A percentile compares a stretch with the other conserved stretches of the same genome.
These are phyloP conservation scores for Tremella fuciformis DNA, from an alignment of 768 basidiomycete species.

Conservation along the genomic window DNA sequence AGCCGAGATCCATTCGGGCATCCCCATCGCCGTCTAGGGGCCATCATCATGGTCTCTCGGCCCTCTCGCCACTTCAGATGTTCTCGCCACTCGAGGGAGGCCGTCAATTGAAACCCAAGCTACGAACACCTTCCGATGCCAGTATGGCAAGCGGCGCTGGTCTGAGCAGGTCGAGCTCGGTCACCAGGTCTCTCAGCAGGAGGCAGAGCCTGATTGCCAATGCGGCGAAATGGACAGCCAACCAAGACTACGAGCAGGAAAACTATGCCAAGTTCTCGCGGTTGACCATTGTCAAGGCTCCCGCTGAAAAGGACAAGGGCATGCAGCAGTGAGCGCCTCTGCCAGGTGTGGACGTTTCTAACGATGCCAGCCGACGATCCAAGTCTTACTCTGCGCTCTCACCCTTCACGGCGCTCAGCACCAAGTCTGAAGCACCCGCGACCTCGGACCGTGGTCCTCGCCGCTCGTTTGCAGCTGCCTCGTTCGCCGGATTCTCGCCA, in stretches of 20 bases:
- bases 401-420: conserved; percentile 22
- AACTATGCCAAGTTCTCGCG: conserved; percentile 32
- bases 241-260: conserved; percentile 21
- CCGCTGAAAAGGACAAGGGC: conserved; percentile 20
- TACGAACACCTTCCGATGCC: background rate
- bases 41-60: conserved; percentile 26
- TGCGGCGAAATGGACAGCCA: conserved; percentile 28
- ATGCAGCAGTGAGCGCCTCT: conserved; percentile 12
- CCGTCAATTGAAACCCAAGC: background rate
- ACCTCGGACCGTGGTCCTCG: conserved; percentile 42
- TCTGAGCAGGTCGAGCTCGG: background rate
- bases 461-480: conserved; percentile 40
- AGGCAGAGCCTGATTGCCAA: conserved; percentile 36
- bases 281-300: conserved; percentile 48
- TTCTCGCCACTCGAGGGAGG: conserved; percentile 40
- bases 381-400: conserved; percentile 42
- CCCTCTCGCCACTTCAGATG: conserved; percentile 45
- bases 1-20: conserved; percentile 2
- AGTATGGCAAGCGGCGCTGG: background rate
- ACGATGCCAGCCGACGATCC: conserved; percentile 18
- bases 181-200: conserved; percentile 35
- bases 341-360: background rate
- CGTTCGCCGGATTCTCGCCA: conserved; percentile 33
- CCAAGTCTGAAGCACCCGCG: conserved; percentile 20
- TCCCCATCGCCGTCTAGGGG: conserved; percentile 9